Base-by-base conservation (phyloP, 148 eudicot species). In the Euryodendron excelsum region DNA sequence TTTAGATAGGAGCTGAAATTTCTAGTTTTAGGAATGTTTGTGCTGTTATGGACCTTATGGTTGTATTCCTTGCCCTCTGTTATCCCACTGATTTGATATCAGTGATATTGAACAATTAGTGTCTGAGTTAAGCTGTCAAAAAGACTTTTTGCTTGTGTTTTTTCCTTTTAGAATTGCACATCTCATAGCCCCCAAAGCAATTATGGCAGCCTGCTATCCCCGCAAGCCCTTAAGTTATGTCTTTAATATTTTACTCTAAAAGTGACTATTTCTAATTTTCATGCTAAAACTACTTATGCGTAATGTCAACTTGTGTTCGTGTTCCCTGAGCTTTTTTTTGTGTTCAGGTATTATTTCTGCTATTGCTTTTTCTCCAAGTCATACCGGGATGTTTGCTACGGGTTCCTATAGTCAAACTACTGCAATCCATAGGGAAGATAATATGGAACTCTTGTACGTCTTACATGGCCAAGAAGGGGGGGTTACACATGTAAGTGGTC, bases 381-480 rank as follows among this genome's bases (percentile, higher is more conserved):
- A 90, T 76, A 82, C 91, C 55, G 96, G 97, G 67, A 81, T 96
- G 97, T 84, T 96, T 81, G 99, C 99, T 53, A 89, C 97, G 59
- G 99, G 99, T 55, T 96, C 98, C 39, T 96, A 96, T 84, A 88
- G 85, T 85, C 94, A 86, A 80, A 89, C 93, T 48, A 92, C 93
- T 80, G 99, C 98, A 31, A 80, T 96, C 80, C 87, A 89, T 71
- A 85, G 89, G 81, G 99, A 93, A 81, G 99, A 93, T 82, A 96
- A 96, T 84, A 87, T 93, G 98, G 99, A 96, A 85, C 89, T 84
- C 65, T 80, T 96, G 79, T 96, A 96, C 82, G 83, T 96, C 50
- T 83, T 96, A 81, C 99, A 92, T 85, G 99, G 99, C 85, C 99
- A 93, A 85, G 97, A 96, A 84, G 98, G 99, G 21, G 99, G 99